phyloP scores from a whole-genome alignment of 805 yeast genomes.

The Yamadazyma sp. region DNA sequence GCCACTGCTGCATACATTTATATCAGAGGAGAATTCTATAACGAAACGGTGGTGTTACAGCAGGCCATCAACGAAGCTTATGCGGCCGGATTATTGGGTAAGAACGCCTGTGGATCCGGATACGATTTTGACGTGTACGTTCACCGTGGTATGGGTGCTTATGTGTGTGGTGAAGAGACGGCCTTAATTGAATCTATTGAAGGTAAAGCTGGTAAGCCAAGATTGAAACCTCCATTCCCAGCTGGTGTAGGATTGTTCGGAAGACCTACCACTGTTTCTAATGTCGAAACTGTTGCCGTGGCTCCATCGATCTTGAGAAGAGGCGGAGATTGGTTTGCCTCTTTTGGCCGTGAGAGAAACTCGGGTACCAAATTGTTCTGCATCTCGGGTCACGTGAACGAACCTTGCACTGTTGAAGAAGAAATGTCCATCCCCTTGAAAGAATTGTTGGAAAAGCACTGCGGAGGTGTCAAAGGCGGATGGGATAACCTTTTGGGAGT shows the following conservation, averaged over 20 bases:
- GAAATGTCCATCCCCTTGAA: conserved; percentile 88
- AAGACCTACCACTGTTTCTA: conserved; percentile 87
- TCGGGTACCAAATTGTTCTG: conserved; percentile 81
- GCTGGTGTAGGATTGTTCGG: conserved; percentile 92
- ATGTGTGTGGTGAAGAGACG: conserved; percentile 91
- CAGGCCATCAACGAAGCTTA: conserved; percentile 86
- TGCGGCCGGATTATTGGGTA: conserved; percentile 75
- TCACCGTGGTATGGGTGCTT: conserved; percentile 94
- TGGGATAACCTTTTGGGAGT: conserved; percentile 90
- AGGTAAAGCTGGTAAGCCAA: conserved; percentile 92
- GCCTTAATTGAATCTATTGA: conserved; percentile 85
- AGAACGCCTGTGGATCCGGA: conserved; percentile 85
- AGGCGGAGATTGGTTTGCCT: conserved; percentile 85
- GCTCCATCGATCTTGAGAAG: conserved; percentile 88
- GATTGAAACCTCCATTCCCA: conserved; percentile 93
- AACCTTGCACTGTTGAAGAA: conserved; percentile 91
- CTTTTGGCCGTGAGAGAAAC: conserved; percentile 84
- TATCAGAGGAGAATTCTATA: conserved; percentile 87
- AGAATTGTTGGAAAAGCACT: conserved; percentile 81
- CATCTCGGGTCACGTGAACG: conserved; percentile 87
- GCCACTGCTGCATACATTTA: conserved; percentile 91
- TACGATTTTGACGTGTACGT: conserved; percentile 79
- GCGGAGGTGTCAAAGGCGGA: conserved; percentile 90
- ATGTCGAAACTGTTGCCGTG: conserved; percentile 88
- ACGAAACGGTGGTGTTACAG: conserved; percentile 74